Evolutionary conservation across 768 basidiomycete genomes (phyloP).

Genomic region (Leccinum disarticulatum): DNA sequence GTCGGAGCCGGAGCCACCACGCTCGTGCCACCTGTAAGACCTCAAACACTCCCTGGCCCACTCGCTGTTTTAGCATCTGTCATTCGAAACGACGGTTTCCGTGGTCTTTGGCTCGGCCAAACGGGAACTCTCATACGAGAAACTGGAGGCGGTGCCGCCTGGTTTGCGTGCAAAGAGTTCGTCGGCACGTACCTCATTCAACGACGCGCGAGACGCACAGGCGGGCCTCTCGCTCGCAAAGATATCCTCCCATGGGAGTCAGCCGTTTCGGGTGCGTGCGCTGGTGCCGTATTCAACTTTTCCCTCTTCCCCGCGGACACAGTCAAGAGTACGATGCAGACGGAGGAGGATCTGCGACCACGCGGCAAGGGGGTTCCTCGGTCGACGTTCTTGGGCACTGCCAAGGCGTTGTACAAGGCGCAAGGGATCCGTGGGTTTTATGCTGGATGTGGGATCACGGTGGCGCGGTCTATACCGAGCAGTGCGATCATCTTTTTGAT

Average conservation of each 20-base stretch:
- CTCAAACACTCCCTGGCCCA: constrained; percentile 62
- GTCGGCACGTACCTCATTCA: constrained; percentile 60
- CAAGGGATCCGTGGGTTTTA: constrained; percentile 86
- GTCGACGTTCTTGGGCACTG: constrained; percentile 56
- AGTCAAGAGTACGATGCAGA: constrained; percentile 93
- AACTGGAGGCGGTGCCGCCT: constrained; percentile 85
- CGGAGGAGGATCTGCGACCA: constrained; percentile 81
- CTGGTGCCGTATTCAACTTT: constrained; percentile 83
- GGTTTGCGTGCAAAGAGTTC: constrained; percentile 89
- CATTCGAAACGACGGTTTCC: constrained; percentile 64
- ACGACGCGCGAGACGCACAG: constrained; percentile 38
- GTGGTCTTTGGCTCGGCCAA: constrained; percentile 96
- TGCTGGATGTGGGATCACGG: constrained; percentile 91
- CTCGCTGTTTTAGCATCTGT: constrained; percentile 63
- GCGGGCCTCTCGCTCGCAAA: constrained; percentile 35
- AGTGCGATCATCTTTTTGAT: constrained; percentile 93
- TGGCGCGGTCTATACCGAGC: constrained; percentile 80
- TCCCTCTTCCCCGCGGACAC: constrained; percentile 95
- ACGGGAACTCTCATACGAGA: constrained; percentile 92
- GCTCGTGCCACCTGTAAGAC: constrained; percentile 12
- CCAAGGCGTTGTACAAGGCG: constrained; percentile 65
- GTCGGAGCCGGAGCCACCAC: constrained; percentile 17
- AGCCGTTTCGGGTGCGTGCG: constrained; percentile 81
- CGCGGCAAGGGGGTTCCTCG: constrained; percentile 32
- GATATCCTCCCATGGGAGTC: constrained; percentile 76